Percentiles rank a stretch among this genome's conserved stretches.
phyloP scores from a whole-genome alignment of 352 stramenopile species.

The Discostella stelligera region DNA sequence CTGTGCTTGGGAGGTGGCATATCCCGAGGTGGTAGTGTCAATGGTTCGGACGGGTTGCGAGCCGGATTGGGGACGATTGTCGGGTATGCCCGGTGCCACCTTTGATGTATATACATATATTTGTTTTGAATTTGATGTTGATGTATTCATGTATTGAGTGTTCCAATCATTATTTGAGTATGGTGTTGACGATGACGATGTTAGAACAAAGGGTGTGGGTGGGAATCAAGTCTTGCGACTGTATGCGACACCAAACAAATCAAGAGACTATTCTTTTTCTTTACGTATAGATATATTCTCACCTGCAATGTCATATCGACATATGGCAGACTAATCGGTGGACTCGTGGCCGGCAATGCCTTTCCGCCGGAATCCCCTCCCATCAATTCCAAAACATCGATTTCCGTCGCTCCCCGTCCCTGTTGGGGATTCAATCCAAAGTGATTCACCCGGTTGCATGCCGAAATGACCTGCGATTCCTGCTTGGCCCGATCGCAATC shows the following conservation, averaged over 20 bases:
- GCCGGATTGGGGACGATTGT: constrained; percentile 75
- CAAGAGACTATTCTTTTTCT: constrained; percentile 4
- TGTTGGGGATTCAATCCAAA: constrained; percentile 90
- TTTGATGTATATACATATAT: constrained; percentile 19
- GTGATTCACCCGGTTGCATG: constrained; percentile 90
- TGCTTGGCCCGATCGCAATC: constrained; percentile 88
- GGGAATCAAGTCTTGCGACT: neutral
- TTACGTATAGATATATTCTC: constrained; percentile 21
- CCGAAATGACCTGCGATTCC: constrained; percentile 90
- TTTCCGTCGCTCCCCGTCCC: constrained; percentile 95
- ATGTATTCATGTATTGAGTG: neutral
- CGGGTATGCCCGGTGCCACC: constrained; percentile 71
- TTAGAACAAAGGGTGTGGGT: neutral
- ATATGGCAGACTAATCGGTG: constrained; percentile 72
- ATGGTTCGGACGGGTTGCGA: constrained; percentile 55
- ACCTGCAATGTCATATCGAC: constrained; percentile 77
- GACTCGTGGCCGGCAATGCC: constrained; percentile 56
- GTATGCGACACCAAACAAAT: neutral
- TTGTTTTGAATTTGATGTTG: neutral
- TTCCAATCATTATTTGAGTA: neutral
- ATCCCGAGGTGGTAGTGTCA: constrained; percentile 53
- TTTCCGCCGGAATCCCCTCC: constrained; percentile 75
- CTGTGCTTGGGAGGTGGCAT: constrained; percentile 48
- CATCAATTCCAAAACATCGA: constrained; percentile 94
- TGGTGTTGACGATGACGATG: neutral